phyloP scores from a whole-genome alignment of 2,329 filamentous ascomycete species.

The Ceratocystiopsis minuta region DNA sequence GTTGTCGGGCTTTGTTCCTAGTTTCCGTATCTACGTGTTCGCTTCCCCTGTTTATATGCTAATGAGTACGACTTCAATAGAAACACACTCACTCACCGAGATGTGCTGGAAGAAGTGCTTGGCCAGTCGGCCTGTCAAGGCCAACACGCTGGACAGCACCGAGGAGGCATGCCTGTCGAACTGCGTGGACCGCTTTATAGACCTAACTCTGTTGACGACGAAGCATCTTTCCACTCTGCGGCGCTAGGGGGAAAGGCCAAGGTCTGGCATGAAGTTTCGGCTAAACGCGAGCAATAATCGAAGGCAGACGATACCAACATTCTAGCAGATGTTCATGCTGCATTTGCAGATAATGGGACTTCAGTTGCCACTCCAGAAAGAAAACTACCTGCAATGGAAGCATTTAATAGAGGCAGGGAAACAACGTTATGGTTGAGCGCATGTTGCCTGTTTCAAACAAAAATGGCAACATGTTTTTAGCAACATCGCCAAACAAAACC shows the following conservation, averaged over 20 bases:
- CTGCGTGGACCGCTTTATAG: conserved; percentile 87
- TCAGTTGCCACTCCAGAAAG: background rate
- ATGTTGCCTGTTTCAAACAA: too few relatives aligned
- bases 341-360: too few relatives aligned
- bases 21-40: background rate
- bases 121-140: conserved; percentile 53
- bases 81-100: conserved; percentile 41
- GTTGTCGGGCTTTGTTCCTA: conserved; percentile 3
- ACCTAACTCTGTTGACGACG: conserved; percentile 71
- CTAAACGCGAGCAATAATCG: too few relatives aligned
- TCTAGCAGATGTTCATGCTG: too few relatives aligned
- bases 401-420: too few relatives aligned
- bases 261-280: too few relatives aligned
- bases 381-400: background rate
- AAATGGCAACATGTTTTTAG: too few relatives aligned
- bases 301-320: too few relatives aligned
- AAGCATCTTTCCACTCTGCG: conserved; percentile 57
- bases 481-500: too few relatives aligned
- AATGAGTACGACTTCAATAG: conserved; percentile 28
- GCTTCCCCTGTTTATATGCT: background rate
- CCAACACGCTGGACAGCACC: conserved; percentile 50
- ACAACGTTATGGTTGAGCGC: too few relatives aligned
- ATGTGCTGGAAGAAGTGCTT: conserved; percentile 87
- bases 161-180: conserved; percentile 80
- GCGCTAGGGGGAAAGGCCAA: background rate